Conservation (phyloP, 2,329 filamentous ascomycete species). For the Aspergillus luchuensis region DNA sequence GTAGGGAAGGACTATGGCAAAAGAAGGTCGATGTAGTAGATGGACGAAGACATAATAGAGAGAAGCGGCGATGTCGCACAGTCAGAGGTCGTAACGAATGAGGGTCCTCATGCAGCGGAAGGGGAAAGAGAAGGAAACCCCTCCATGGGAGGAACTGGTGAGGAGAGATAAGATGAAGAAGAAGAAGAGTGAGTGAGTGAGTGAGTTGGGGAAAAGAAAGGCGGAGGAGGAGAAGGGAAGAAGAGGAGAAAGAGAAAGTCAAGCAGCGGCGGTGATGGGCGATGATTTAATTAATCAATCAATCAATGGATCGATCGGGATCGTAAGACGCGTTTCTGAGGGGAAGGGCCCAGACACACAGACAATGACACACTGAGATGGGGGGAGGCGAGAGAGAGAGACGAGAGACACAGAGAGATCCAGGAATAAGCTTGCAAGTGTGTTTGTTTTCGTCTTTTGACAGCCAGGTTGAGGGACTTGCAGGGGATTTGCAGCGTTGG, state of each 20-base stretch:
- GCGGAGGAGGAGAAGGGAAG: neutral
- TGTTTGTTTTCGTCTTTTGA: neutral
- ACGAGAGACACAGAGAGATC: too few relatives aligned
- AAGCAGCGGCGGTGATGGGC: constrained; percentile 9
- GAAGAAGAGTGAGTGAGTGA: constrained; percentile 7
- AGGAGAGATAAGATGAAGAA: constrained; percentile 8
- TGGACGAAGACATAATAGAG: constrained; percentile 20
- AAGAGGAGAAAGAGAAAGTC: neutral
- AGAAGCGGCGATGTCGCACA: constrained; percentile 9
- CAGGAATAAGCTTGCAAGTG: neutral
- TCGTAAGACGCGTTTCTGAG: constrained; percentile 2
- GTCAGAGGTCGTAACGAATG: constrained; percentile 18
- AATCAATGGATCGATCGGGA: neutral
- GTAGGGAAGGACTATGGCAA: constrained; percentile 14
- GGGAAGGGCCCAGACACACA: too few relatives aligned
- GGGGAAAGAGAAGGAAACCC: constrained; percentile 21
- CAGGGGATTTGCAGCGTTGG: neutral
- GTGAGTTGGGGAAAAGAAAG: neutral
- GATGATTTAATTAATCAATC: neutral
- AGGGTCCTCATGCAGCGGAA: constrained; percentile 22
- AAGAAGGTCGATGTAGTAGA: constrained; percentile 4
- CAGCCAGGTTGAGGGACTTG: neutral
- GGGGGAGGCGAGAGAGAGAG: too few relatives aligned
- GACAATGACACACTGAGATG: too few relatives aligned
- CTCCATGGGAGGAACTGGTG: constrained; percentile 23